Evolutionary conservation across 2,329 filamentous ascomycete genomes (phyloP), one percentile per base, ranked within the genome.

Genomic region (Penicillium sp.): DNA sequence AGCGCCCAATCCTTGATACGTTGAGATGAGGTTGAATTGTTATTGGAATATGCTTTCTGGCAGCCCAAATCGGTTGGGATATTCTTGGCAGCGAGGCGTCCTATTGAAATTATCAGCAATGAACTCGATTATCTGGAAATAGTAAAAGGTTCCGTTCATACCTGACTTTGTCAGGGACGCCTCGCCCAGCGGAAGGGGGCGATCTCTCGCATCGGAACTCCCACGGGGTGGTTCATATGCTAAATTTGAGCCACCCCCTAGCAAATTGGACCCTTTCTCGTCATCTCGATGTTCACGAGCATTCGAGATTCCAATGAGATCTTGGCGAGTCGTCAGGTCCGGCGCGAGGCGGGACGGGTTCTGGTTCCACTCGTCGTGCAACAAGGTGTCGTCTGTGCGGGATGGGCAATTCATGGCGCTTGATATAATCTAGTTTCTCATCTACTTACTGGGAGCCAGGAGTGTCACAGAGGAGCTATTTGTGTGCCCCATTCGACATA

Each of bases 231-330:
- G 52, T 26, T 24, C 18, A 20, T 23, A 27, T 15, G 17, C 29
- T 41, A 40, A 55, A 52, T 47, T 42, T 21, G 36, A 46, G 42
- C 41, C 47, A 27, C 27, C 50, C 43, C 12, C 41, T 21, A 47
- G 30, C 20, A 21, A 12, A 7, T 24, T 27, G 1, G 20, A 15
- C 2, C 40, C 40, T 13, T 34, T 39, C 9, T 40, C 49, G 12
- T 55, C 56, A 20, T 53, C 53, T 39, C 61, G 59, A 53, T 73
- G 71, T 60, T 77, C 74, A 18, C 80, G 76, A 17, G 76, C 67
- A 65, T 83, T 83, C 58, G 78, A 71, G 55, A 80, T 79, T 55
- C 80, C 80, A 55, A 82, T 82, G 52, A 83, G 70, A 62, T 83
- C 80, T 70, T 82, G 75, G 59, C 80, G 71, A 33, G 80, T 82